A percentile compares a stretch with the other conserved stretches of the same genome.
Evolutionary conservation across 2,329 filamentous ascomycete genomes (phyloP).

Genomic region (Colletotrichum limetticola): DNA sequence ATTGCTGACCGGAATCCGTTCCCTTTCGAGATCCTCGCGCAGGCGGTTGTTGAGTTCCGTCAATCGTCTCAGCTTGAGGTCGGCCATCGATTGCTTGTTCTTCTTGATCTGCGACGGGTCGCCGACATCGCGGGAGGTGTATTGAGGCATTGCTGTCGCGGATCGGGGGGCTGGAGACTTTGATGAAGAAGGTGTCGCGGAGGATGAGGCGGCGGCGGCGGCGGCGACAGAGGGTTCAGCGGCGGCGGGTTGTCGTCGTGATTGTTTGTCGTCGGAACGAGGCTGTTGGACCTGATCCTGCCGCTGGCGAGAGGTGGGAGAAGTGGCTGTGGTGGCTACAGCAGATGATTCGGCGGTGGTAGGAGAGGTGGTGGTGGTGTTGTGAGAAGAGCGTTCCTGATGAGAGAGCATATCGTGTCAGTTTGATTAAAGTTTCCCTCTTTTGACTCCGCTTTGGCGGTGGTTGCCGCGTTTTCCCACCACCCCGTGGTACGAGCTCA

Average conservation of each 20-base stretch:
- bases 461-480: slow-evolving; percentile 32
- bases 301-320: slow-evolving; percentile 27
- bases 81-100: slow-evolving; percentile 99
- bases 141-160: slow-evolving; percentile 67
- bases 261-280: slow-evolving; percentile 18
- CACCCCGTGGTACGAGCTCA: slow-evolving; percentile 31
- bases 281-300: slow-evolving; percentile 22
- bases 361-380: slow-evolving; percentile 20
- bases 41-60: slow-evolving; percentile 97
- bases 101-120: slow-evolving; percentile 79
- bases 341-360: slow-evolving; percentile 12
- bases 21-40: slow-evolving; percentile 94
- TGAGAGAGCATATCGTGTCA: slow-evolving; percentile 36
- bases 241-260: slow-evolving; percentile 21
- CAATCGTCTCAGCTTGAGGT: slow-evolving; percentile 94
- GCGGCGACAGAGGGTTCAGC: slow-evolving; percentile 11
- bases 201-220: slow-evolving; percentile 26
- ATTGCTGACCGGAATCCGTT: slow-evolving; percentile 94
- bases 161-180: slow-evolving; percentile 35
- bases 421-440: slow-evolving; percentile 36
- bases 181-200: slow-evolving; percentile 32
- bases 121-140: slow-evolving; percentile 74
- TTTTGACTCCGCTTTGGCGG: slow-evolving; percentile 35
- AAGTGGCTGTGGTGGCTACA: slow-evolving; percentile 24
- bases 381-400: slow-evolving; percentile 30